A percentile compares a stretch with the other conserved stretches of the same genome.
phyloP scores from a whole-genome alignment of 1,139 yeast genomes.

The Blastobotrys malaysiensis region DNA sequence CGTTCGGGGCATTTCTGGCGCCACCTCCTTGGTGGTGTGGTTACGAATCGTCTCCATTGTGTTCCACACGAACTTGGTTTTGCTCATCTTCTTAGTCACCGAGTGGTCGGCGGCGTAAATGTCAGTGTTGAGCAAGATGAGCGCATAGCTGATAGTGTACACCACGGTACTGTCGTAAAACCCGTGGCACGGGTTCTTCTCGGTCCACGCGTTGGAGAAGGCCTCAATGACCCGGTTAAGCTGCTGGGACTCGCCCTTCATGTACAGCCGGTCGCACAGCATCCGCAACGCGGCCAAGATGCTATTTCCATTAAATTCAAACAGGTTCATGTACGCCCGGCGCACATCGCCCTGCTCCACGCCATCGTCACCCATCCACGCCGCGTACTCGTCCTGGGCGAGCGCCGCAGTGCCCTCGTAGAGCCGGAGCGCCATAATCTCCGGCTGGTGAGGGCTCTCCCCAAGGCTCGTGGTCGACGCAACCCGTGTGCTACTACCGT shows the following conservation, averaged over 20 bases:
- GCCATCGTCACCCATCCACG: constrained; percentile 30
- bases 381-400: constrained; percentile 27
- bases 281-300: constrained; percentile 48
- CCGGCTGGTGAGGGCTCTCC: background rate
- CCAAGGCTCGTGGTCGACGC: background rate
- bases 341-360: constrained; percentile 19
- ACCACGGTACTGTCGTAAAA: constrained; percentile 58
- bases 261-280: constrained; percentile 59
- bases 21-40: constrained; percentile 6
- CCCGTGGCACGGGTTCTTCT: constrained; percentile 40
- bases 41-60: constrained; percentile 26
- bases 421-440: constrained; percentile 20
- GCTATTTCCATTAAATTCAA: constrained; percentile 27
- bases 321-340: constrained; percentile 28
- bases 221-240: constrained; percentile 68
- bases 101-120: constrained; percentile 34
- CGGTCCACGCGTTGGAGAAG: constrained; percentile 62
- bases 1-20: background rate
- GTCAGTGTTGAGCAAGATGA: constrained; percentile 57
- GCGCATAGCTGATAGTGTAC: constrained; percentile 66
- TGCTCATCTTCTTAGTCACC: constrained; percentile 34
- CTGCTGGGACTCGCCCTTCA: constrained; percentile 80
- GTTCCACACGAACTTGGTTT: constrained; percentile 27
- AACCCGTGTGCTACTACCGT: too few relatives aligned
- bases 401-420: constrained; percentile 23